phyloP scores from a whole-genome alignment of 768 basidiomycete genomes.

The Sporobolomyces phaffii region DNA sequence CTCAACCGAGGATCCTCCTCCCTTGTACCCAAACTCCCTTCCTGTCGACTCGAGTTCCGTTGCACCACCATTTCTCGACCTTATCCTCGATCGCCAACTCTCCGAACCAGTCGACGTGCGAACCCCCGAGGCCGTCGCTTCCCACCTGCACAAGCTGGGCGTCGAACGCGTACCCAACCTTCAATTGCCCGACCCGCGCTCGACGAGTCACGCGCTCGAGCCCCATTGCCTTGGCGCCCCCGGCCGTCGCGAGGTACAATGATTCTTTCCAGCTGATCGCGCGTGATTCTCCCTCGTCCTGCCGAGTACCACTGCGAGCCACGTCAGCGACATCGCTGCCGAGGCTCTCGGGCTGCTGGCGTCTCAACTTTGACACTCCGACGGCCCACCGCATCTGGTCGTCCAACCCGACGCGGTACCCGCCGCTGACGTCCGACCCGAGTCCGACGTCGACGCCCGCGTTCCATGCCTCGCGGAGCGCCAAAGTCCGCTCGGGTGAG shows the following conservation, averaged over 20 bases:
- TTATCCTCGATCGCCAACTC: slow-evolving; percentile 56
- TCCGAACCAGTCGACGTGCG: slow-evolving; percentile 58
- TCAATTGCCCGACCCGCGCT: slow-evolving; percentile 41
- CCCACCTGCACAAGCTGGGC: slow-evolving; percentile 44
- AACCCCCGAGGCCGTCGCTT: slow-evolving; percentile 36
- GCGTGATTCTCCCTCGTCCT: slow-evolving; percentile 43
- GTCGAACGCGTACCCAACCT: slow-evolving; percentile 45
- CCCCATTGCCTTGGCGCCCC: slow-evolving; percentile 66
- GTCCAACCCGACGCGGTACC: slow-evolving; percentile 74
- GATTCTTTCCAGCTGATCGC: slow-evolving; percentile 74
- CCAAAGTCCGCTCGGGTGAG: slow-evolving; percentile 62
- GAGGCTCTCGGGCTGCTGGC: too few relatives aligned
- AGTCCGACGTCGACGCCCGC: slow-evolving; percentile 65
- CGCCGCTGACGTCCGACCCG: slow-evolving; percentile 79
- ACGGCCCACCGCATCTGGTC: slow-evolving; percentile 74
- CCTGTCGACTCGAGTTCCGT: slow-evolving; percentile 67
- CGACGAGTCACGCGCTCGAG: slow-evolving; percentile 46
- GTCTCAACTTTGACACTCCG: slow-evolving; percentile 60
- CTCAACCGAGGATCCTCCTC: too few relatives aligned
- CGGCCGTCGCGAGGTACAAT: slow-evolving; percentile 71
- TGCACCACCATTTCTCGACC: slow-evolving; percentile 86
- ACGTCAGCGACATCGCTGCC: too few relatives aligned
- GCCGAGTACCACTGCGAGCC: too few relatives aligned
- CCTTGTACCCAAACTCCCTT: slow-evolving; percentile 59
- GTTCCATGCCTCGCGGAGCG: slow-evolving; percentile 64